A percentile compares a stretch with the other conserved stretches of the same genome.
Conservation (phyloP, 2,329 filamentous ascomycete genomes). For the Aspergillus udagawae region DNA sequence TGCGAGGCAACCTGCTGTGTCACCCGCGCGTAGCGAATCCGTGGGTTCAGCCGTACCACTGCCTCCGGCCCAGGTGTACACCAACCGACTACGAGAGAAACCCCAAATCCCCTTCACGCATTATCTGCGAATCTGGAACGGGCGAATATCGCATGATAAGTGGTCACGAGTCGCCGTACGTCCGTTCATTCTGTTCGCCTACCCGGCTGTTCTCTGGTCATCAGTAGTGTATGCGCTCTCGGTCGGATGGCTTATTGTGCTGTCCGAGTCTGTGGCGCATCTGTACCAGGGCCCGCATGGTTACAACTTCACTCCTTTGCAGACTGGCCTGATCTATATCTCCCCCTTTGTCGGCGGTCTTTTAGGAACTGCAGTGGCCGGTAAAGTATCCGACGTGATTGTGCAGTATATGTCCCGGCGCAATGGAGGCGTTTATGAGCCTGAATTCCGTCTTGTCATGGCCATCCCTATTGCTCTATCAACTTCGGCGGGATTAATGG, state of each 20-base stretch:
- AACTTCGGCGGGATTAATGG: conserved; percentile 84
- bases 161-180: conserved; percentile 75
- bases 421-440: conserved; percentile 93
- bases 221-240: conserved; percentile 79
- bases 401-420: conserved; percentile 75
- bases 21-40: conserved; percentile 31
- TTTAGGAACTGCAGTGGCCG: conserved; percentile 86
- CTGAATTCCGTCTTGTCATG: conserved; percentile 90
- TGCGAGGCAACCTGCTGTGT: conserved; percentile 15
- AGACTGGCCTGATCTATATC: conserved; percentile 82
- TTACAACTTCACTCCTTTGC: conserved; percentile 78
- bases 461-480: conserved; percentile 71
- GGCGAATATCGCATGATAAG: conserved; percentile 69
- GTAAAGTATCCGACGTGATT: conserved; percentile 79
- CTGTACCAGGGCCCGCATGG: conserved; percentile 66
- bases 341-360: conserved; percentile 86
- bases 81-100: conserved; percentile 61
- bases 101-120: conserved; percentile 69
- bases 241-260: conserved; percentile 90
- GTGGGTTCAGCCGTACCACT: conserved; percentile 23
- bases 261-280: conserved; percentile 79
- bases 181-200: conserved; percentile 81
- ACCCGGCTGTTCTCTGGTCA: conserved; percentile 88
- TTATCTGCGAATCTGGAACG: conserved; percentile 72
- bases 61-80: conserved; percentile 54